A percentile compares a stretch with the other conserved stretches of the same genome.
Conservation (phyloP, 306 rosid species). For the Adenanthera pavonina region DNA sequence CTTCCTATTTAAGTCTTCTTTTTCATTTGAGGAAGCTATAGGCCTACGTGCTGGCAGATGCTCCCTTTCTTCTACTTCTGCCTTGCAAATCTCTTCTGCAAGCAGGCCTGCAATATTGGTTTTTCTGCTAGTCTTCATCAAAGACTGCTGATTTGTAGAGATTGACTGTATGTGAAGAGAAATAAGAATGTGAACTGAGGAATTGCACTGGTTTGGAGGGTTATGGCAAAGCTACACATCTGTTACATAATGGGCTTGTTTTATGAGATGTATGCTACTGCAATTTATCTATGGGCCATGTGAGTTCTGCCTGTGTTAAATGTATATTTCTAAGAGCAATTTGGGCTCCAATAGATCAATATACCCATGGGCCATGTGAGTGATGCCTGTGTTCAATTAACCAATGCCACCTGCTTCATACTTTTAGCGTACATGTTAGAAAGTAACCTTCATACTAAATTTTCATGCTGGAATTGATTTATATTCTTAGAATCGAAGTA, state of each 20-base stretch:
- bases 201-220: slow-evolving; percentile 50
- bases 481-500: background rate
- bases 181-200: slow-evolving; percentile 49
- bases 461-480: background rate
- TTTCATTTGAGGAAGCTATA: slow-evolving; percentile 45
- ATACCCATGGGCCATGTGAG: slow-evolving; percentile 18
- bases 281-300: slow-evolving; percentile 47
- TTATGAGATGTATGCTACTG: slow-evolving; percentile 54
- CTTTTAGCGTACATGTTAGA: background rate
- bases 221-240: slow-evolving; percentile 55
- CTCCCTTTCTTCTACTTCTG: slow-evolving; percentile 63
- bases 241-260: slow-evolving; percentile 52
- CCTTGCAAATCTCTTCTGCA: slow-evolving; percentile 50
- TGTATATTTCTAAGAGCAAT: slow-evolving; percentile 44
- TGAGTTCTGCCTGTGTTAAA: slow-evolving; percentile 55
- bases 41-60: slow-evolving; percentile 52
- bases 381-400: background rate
- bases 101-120: slow-evolving; percentile 56
- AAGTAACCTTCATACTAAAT: background rate
- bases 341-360: slow-evolving; percentile 45
- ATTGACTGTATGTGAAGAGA: slow-evolving; percentile 56
- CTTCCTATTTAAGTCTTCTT: slow-evolving; percentile 54
- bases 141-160: slow-evolving; percentile 52
- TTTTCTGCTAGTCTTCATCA: slow-evolving; percentile 52
- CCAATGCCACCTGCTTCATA: background rate